phyloP scores from a whole-genome alignment of 371 early-diverging fungal species.

The Mucor piriformis region DNA sequence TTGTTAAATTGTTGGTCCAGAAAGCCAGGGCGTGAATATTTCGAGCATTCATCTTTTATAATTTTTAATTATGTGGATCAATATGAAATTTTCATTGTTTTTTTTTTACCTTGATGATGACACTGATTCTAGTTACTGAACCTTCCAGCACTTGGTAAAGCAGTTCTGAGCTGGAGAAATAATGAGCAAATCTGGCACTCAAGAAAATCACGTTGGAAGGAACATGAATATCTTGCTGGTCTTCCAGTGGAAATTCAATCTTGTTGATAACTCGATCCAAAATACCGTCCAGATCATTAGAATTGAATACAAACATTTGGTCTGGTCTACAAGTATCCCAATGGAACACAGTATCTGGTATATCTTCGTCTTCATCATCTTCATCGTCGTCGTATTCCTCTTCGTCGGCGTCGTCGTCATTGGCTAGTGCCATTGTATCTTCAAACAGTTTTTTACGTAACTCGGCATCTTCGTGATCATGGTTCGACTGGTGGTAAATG shows the following conservation, averaged over 20 bases:
- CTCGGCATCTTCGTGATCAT: conserved; percentile 54
- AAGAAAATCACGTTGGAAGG: conserved; percentile 88
- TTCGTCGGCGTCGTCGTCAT: conserved; percentile 23
- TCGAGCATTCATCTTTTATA: conserved; percentile 39
- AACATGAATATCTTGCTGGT: conserved; percentile 64
- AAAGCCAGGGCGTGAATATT: conserved; percentile 63
- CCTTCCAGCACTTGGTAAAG: conserved; percentile 69
- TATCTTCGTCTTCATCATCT: conserved; percentile 27
- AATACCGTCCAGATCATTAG: conserved; percentile 68
- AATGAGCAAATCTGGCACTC: conserved; percentile 84
- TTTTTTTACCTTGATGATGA: conserved; percentile 10
- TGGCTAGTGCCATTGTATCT: conserved; percentile 32
- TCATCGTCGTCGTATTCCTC: conserved; percentile 20
- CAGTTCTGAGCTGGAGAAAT: conserved; percentile 73
- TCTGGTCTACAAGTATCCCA: conserved; percentile 81
- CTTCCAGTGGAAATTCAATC: conserved; percentile 57
- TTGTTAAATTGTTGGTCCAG: conserved; percentile 80
- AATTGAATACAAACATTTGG: conserved; percentile 91
- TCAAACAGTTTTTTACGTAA: conserved; percentile 48
- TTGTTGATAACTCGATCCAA: conserved; percentile 70
- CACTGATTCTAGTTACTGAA: conserved; percentile 63
- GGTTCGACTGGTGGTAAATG: conserved; percentile 42
- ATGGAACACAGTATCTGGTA: conserved; percentile 52
- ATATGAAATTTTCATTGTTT: not conserved
- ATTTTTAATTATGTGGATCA: too few relatives aligned